phyloP scores from a whole-genome alignment of 2,329 filamentous ascomycete species.

The Phoma herbarum region DNA sequence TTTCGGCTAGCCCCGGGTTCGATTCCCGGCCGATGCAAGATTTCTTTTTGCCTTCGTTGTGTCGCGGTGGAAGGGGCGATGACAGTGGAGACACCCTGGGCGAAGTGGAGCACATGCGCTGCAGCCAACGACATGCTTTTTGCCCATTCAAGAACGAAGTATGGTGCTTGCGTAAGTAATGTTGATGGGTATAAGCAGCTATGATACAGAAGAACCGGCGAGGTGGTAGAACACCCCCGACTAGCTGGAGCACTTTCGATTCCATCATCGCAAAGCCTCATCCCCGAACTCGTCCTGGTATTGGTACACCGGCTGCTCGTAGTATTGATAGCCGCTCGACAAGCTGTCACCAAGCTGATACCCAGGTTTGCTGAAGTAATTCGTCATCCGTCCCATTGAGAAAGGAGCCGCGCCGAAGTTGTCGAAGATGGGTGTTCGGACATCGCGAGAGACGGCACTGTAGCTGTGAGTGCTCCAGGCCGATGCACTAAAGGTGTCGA shows the following conservation, averaged over 20 bases:
- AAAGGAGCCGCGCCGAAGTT: constrained; percentile 28
- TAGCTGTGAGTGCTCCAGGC: constrained; percentile 18
- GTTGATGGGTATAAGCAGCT: neutral
- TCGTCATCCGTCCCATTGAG: constrained; percentile 44
- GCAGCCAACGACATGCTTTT: neutral
- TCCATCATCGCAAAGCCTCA: constrained; percentile 34
- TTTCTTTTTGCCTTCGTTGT: neutral
- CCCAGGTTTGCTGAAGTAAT: constrained; percentile 44
- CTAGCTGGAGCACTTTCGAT: neutral
- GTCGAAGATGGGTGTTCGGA: constrained; percentile 27
- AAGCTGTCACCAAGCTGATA: constrained; percentile 48
- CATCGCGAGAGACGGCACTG: constrained; percentile 24
- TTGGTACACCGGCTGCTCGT: constrained; percentile 23
- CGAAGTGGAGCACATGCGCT: neutral
- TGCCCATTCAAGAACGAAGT: too few relatives aligned
- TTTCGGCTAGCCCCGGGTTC: constrained; percentile 22
- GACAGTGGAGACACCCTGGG: neutral
- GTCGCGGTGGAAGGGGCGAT: neutral
- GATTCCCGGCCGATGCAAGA: constrained; percentile 21
- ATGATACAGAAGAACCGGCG: neutral
- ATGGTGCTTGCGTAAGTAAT: too few relatives aligned
- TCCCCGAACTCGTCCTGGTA: constrained; percentile 28
- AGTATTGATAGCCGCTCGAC: constrained; percentile 32
- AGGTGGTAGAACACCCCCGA: neutral
- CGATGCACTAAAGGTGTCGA: constrained; percentile 24